Percentiles rank a stretch among this genome's conserved stretches.
phyloP scores from a whole-genome alignment of 257 asterid genomes.

The Cinchona pubescens region DNA sequence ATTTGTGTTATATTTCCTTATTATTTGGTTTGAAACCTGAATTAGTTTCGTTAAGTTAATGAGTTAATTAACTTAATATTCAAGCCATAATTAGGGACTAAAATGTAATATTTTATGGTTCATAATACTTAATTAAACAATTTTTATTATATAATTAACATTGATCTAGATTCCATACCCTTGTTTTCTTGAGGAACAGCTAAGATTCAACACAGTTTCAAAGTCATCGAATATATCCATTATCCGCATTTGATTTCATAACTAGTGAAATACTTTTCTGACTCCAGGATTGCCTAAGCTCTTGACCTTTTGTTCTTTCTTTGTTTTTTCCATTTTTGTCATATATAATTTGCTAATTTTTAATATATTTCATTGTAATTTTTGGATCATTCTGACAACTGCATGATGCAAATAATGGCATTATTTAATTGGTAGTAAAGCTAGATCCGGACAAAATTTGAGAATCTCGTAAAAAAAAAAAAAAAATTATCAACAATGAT shows the following conservation, averaged over 20 bases:
- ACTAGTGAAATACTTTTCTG: not conserved
- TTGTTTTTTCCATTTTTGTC: not conserved
- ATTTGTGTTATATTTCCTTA: no score
- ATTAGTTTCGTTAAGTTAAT: no score
- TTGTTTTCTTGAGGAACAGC: slow-evolving; percentile 5
- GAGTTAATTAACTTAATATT: no score
- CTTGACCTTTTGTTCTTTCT: slow-evolving; percentile 6
- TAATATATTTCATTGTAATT: not conserved
- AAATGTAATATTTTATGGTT: no score
- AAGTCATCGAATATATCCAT: slow-evolving; percentile 14
- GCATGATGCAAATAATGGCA: not conserved
- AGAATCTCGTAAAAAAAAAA: not conserved
- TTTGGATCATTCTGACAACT: slow-evolving; percentile 4
- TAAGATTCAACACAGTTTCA: slow-evolving; percentile 13
- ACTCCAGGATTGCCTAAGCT: not conserved
- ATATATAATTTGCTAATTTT: not conserved
- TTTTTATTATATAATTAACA: no score
- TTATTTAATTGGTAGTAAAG: not conserved
- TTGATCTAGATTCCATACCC: no score
- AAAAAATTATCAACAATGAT: not conserved
- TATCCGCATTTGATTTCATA: not conserved
- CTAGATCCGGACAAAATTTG: not conserved
- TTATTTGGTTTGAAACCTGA: no score
- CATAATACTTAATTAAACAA: no score
- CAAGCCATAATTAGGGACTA: no score